Base-by-base conservation (phyloP, 192 early-diverging fungal genomes). In the Radiomyces spectabilis region DNA sequence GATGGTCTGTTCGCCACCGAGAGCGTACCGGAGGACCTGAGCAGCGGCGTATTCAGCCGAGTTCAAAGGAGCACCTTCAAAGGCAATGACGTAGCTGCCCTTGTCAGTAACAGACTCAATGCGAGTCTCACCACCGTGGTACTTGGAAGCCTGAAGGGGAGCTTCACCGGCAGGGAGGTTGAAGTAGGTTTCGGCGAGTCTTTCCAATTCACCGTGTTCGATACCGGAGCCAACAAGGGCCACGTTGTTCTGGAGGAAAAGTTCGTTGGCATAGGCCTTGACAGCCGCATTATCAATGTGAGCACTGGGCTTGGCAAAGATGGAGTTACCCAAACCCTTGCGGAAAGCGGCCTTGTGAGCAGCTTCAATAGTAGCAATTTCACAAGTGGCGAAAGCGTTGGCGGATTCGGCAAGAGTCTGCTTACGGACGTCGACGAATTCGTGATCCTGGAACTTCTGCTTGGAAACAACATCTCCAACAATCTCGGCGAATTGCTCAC, bases 341-440 rank as follows among this genome's bases (percentile, higher is more conserved):
- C 92, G 88, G 85, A 95, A 99, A 29, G 94, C 96, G 30, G 84
- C 84, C 60, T 79, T 79, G 74, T 99, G 94, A 55, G 91, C 76
- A 27, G 81, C 79, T 53, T 95, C 91, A 27, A 91, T 52, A 22
- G 85, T 83, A 16, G 78, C 57, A 25, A 85, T 75, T 50, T 74
- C 77, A 12, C 88, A 78, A 65, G 81, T 74, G 24, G 74, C 53
- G 21, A 82, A 74, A 22, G 90, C 83, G 30, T 74, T 68, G 55
- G 71, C 58, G 16, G 85, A 66, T 73, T 98, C 88, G 21, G 72
- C 78, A 41, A 58, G 69, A 41, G 89, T 85, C 6, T 71, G 53
- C 18, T 73, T 64, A 41, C 75, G 66, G 44, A 88, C 76, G 37
- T 88, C 83, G 29, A 77, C 66, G 61, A 98, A 91, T 75, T 98